Base-by-base conservation (phyloP, 2,329 filamentous ascomycete genomes). In the Cytospora paraplurivora region DNA sequence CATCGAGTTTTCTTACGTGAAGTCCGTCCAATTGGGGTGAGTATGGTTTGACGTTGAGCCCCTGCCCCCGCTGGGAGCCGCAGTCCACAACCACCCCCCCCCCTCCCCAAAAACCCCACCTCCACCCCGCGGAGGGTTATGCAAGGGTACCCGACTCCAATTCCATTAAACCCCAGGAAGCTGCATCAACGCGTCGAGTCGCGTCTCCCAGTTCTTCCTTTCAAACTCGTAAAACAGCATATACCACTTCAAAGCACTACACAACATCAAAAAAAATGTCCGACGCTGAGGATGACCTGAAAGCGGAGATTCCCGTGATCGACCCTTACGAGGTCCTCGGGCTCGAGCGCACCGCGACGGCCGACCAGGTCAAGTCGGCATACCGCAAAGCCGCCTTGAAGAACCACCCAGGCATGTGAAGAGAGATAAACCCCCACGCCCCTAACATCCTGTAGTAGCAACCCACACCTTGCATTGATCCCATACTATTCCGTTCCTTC, bases 351-450 rank as follows among this genome's bases (percentile, higher is more conserved):
- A 80, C 85, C 59, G 93, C 93, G 15, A 91, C 90, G 0, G 78
- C 87, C 49, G 87, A 92, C 67, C 86, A 97, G 71, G 85, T 99
- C 78, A 97, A 96, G 75, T 87, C 86, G 19, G 92, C 94, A 19
- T 99, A 99, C 79, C 90, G 92, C 73, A 97, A 96, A 75, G 87
- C 90, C 57, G 95, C 95, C 4, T 82, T 99, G 64, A 93, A 88
- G 75, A 85, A 93, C 70, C 95, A 99, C 71, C 91, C 91, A 70
- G 90, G 90, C 94, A 83, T 70, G 77, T 58, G 13, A 37, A 34
- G 5, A n/a, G 38, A 5, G 6, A 17, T 17, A 10, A 5, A 17
- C 21, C 13, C 13, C 15, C n/a, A 35, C 17, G 7, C 41, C 13
- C 13, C 33, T 17, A 6, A 61, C 17, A 27, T n/a, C 12, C 44